Percentiles rank a stretch among this genome's conserved stretches.
These are phyloP conservation scores for Psidium guajava DNA, from an alignment of 345 rosid species.

Conservation along the genomic window DNA sequence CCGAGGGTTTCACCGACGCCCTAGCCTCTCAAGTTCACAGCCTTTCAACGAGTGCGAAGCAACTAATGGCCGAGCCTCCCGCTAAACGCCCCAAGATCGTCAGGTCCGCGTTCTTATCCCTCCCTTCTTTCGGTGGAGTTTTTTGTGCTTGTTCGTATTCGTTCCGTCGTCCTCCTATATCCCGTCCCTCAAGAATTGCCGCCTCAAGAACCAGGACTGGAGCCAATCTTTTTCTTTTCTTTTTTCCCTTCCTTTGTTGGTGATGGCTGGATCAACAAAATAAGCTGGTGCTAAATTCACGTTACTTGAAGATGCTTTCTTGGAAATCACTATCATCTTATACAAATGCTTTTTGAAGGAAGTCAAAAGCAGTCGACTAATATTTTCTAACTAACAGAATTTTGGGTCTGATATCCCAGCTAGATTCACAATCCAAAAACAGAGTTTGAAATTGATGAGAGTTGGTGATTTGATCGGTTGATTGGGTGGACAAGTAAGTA, in stretches of 20 bases:
- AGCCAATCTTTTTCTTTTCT: not conserved
- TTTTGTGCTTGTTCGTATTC: not conserved
- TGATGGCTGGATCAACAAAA: not conserved
- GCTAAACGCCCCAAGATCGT: constrained; percentile 42
- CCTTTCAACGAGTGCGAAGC: not conserved
- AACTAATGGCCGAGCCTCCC: constrained; percentile 18
- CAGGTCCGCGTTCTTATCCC: constrained; percentile 11
- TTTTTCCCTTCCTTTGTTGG: not conserved
- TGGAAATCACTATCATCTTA: not conserved
- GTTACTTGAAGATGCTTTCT: not conserved
- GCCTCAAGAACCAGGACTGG: not conserved
- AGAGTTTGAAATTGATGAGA: not conserved
- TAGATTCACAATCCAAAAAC: not conserved
- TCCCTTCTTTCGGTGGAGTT: not conserved
- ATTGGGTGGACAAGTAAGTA: not conserved
- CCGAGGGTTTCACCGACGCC: not conserved
- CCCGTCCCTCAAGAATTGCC: not conserved
- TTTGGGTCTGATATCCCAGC: not conserved
- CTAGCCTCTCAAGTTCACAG: not conserved
- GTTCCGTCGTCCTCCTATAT: not conserved
- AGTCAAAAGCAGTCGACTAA: not conserved
- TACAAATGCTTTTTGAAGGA: not conserved
- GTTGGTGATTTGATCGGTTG: not conserved
- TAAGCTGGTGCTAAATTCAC: not conserved
- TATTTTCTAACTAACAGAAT: not conserved